Base-by-base conservation (phyloP, 352 stramenopile genomes). In the Phytophthora agathidicida region DNA sequence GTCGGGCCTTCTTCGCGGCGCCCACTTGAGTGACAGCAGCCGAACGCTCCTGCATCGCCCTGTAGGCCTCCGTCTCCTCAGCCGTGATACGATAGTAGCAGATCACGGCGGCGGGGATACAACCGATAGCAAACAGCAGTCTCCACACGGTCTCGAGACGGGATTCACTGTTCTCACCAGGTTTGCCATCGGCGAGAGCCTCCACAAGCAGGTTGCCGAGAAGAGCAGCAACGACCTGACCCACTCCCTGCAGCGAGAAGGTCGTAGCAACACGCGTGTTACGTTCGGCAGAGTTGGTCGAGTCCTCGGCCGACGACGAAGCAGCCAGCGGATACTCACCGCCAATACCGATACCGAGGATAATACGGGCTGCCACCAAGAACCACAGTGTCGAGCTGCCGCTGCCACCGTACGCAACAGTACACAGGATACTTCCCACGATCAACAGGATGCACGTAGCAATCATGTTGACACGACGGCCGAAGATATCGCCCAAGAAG, bases 381-480 rank as follows among this genome's bases (percentile, higher is more conserved):
- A 82, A 71, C 73, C 69, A 79, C 11, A 82, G 44, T 11, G 73
- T 82, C 26, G 43, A 23, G 7, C 39, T 63, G 11, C 58, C 53
- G 1, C 51, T 55, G 7, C 69, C 67, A 22, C 35, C 73, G 39
- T 71, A 74, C 11, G 73, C 71, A 2, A 59, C 39, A 10, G 70
- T 68, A 61, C 73, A 82, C n/a, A 85, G 61, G 46, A 85, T 69
- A 39, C 69, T 66, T 17, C 75, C 75, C 23, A 80, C 48, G 43
- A 85, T 85, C 17, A 85, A 38, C 33, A 85, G 68, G 1, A 47
- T 54, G 35, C 77, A 87, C 37, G 77, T 87, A 17, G 57, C 57
- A 46, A 87, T 83, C 77, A 87, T 87, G 64, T 79, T 82, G 27
- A 82, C 64, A 28, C 71, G 70, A n/a, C 77, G 74, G 2, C 77